phyloP scores from a whole-genome alignment of 352 stramenopile genomes.

The Heterotrichella gracilis region DNA sequence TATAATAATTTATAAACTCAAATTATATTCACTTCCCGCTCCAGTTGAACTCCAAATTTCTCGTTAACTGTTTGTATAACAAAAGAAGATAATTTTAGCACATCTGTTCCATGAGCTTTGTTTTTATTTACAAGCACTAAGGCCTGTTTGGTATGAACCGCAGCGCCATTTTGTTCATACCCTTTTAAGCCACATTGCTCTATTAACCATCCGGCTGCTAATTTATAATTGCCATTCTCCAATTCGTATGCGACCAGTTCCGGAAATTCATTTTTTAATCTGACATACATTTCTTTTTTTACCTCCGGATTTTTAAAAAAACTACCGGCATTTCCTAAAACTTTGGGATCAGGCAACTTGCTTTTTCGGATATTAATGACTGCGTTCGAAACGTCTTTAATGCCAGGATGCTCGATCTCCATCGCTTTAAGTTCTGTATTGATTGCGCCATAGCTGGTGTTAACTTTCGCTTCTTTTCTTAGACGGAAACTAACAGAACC shows the following conservation, averaged over 20 bases:
- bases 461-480: background rate
- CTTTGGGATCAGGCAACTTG: background rate
- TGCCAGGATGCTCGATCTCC: background rate
- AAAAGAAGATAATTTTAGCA: background rate
- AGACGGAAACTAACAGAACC: background rate
- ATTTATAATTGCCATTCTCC: background rate
- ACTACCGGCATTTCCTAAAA: background rate
- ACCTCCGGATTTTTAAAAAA: conserved; percentile 4
- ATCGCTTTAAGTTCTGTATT: background rate
- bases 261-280: background rate
- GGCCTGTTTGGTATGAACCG: background rate
- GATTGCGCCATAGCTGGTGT: background rate
- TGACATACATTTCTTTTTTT: background rate
- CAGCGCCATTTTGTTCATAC: background rate
- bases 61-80: background rate
- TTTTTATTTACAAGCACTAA: conserved; percentile 5
- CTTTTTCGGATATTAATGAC: background rate
- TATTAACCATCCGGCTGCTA: background rate
- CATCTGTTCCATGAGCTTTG: background rate
- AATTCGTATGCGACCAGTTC: background rate
- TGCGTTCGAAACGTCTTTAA: background rate
- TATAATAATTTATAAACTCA: too few species aligned
- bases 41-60: background rate
- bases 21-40: background rate
- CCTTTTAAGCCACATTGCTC: conserved; percentile 2